phyloP scores from a whole-genome alignment of 2,329 filamentous ascomycete species.

The Fusarium pseudonygamai region DNA sequence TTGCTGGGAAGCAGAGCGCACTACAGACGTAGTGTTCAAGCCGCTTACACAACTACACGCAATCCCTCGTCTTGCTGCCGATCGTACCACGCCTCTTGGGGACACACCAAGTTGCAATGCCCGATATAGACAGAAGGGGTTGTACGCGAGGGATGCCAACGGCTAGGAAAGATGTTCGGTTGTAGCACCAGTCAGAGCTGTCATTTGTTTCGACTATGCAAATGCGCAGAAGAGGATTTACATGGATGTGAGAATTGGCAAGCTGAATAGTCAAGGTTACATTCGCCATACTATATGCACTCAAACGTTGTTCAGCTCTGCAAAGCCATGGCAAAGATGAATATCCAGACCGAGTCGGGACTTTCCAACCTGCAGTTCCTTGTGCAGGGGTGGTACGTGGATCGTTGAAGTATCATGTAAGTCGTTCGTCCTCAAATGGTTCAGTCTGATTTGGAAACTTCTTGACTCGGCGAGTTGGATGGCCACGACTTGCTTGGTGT shows the following conservation, averaged over 20 bases:
- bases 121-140: constrained; percentile 28
- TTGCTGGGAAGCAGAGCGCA: constrained; percentile 30
- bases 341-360: constrained; percentile 10
- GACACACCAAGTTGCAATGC: constrained; percentile 20
- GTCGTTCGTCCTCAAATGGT: constrained; percentile 17
- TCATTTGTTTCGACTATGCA: constrained; percentile 12
- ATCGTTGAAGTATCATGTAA: constrained; percentile 8
- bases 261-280: constrained; percentile 27
- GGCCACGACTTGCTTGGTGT: constrained; percentile 21
- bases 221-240: background rate
- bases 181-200: constrained; percentile 24
- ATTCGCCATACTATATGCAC: constrained; percentile 15
- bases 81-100: constrained; percentile 33
- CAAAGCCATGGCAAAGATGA: background rate
- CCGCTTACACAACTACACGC: constrained; percentile 38
- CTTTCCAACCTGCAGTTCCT: constrained; percentile 16
- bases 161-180: constrained; percentile 15
- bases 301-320: constrained; percentile 13
- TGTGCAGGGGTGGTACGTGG: constrained; percentile 11
- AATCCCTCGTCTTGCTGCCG: constrained; percentile 27
- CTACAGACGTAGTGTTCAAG: constrained; percentile 27
- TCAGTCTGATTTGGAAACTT: constrained; percentile 10
- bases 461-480: constrained; percentile 12
- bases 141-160: constrained; percentile 24
- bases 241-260: background rate